These are phyloP conservation scores for Aspergillus conjunctus DNA, from an alignment of 495 filamentous ascomycete species.

Conservation along the genomic window DNA sequence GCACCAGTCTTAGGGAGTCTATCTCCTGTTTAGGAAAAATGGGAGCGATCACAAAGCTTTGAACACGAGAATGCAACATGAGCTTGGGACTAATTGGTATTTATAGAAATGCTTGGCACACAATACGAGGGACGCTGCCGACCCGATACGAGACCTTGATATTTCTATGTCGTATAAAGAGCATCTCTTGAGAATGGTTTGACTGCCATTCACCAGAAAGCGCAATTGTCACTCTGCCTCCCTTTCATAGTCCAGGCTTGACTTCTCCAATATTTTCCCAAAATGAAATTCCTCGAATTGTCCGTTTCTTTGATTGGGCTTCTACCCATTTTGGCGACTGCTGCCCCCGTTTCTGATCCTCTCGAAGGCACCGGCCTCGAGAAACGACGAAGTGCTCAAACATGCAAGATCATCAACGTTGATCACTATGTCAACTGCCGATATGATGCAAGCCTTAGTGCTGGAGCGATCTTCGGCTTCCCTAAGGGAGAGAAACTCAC, in stretches of 20 bases:
- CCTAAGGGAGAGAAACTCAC: background rate
- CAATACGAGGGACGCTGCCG: background rate
- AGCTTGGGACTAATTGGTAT: background rate
- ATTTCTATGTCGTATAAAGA: background rate
- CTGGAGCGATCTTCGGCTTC: constrained; percentile 2
- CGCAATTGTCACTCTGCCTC: too few species aligned
- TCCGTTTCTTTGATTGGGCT: background rate
- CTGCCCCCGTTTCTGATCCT: background rate
- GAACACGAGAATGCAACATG: background rate
- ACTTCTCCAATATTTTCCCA: too few species aligned
- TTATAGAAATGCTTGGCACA: background rate
- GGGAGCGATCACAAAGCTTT: background rate
- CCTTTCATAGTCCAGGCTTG: too few species aligned
- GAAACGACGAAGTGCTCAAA: background rate
- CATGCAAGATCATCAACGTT: constrained; percentile 7
- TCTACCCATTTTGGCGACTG: background rate
- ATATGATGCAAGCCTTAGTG: background rate
- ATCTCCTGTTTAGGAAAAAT: too few species aligned
- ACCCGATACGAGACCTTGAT: background rate
- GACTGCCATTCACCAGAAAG: too few species aligned
- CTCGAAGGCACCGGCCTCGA: background rate
- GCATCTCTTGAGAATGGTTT: too few species aligned
- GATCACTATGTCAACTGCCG: constrained; percentile 9
- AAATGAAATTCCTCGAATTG: background rate
- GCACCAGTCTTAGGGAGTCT: too few species aligned